phyloP scores from a whole-genome alignment of 2,329 filamentous ascomycete species.

The Ceratocystis cacaofunesta region DNA sequence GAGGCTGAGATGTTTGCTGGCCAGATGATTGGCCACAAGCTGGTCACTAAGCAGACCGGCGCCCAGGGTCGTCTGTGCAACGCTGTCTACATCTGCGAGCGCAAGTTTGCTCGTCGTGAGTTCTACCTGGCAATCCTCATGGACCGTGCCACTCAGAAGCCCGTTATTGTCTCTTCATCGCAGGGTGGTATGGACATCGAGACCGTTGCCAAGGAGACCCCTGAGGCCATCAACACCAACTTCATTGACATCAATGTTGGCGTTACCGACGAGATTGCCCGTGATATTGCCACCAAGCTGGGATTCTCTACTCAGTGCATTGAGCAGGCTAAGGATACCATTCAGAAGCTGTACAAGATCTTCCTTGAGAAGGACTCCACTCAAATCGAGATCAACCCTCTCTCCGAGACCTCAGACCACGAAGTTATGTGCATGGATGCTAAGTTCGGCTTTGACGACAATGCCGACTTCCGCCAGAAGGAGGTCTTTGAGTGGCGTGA shows the following conservation, averaged over 20 bases:
- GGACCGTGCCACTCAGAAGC: slow-evolving; percentile 81
- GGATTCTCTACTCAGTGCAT: slow-evolving; percentile 98
- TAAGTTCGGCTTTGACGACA: slow-evolving; percentile 98
- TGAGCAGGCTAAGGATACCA: slow-evolving; percentile 85
- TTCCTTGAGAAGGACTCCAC: slow-evolving; percentile 98
- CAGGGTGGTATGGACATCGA: slow-evolving; percentile 99
- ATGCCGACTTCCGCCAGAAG: slow-evolving; percentile 95
- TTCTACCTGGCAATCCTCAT: slow-evolving; percentile 98
- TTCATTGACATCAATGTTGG: slow-evolving; percentile 86
- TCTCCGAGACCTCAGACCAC: slow-evolving; percentile 96
- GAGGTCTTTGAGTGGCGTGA: slow-evolving; percentile 91
- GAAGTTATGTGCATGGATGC: slow-evolving; percentile 98
- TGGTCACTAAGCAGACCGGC: slow-evolving; percentile 98
- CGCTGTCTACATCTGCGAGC: slow-evolving; percentile 97
- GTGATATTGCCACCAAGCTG: slow-evolving; percentile 75
- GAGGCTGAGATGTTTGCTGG: slow-evolving; percentile 94
- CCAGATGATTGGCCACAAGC: slow-evolving; percentile 99
- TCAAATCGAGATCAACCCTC: slow-evolving; percentile 98
- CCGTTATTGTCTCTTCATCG: slow-evolving; percentile 93
- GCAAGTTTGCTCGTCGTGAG: slow-evolving; percentile 96
- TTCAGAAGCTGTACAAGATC: slow-evolving; percentile 98
- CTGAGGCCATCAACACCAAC: slow-evolving; percentile 88
- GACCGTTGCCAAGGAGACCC: slow-evolving; percentile 93
- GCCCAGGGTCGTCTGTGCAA: slow-evolving; percentile 87
- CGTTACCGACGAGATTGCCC: slow-evolving; percentile 89